Base-by-base conservation (phyloP, 2,329 filamentous ascomycete species). In the Stemphylium lycopersici region DNA sequence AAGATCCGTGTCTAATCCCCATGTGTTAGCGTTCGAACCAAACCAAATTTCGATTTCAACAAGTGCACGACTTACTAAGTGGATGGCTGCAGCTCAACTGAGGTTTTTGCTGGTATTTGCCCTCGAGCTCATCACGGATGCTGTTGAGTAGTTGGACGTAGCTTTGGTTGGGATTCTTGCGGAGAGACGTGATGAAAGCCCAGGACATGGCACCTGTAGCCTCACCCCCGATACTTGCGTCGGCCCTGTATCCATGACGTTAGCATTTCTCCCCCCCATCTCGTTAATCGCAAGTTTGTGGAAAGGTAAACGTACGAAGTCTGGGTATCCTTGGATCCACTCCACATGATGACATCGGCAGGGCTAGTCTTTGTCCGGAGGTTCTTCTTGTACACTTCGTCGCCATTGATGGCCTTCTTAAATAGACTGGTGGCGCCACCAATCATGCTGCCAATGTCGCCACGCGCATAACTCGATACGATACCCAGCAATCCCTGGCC, bases 131-230 rank as follows among this genome's bases (percentile, higher is more conserved):
- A 52, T 96, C 93, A 53, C 95, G 90, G 69, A 99, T 93, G 76
- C 88, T 96, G 82, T 97, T 98, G 64, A 99, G 84, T 53, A 99
- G 81, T 80, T 97, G 88, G 45, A 98, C 90, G 72, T 99, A 99
- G 78, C 90, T 96, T 80, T 98, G 95, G 73, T 96, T 89, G 0
- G 91, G 91, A 72, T 96, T 96, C 80, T 93, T 91, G 81, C 90
- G 93, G 70, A 98, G 83, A 16, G 93, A 89, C 1, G 84, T 87
- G 75, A 99, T 95, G 76, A 99, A 99, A 2, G 95, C 95, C 87
- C 90, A 97, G 3, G 92, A 96, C 95, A 99, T 98, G 76, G 95
- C 95, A 50, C 95, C 95, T 0, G 95, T 99, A 31, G 95, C 93
- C 78, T 97, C 84, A 52, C 91, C 87, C 38, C 84, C 86, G 63